Percentiles rank a stretch among this genome's conserved stretches.
Evolutionary conservation across 202 grass and related monocot species (phyloP).

Genomic region (Elaeis oleifera): DNA sequence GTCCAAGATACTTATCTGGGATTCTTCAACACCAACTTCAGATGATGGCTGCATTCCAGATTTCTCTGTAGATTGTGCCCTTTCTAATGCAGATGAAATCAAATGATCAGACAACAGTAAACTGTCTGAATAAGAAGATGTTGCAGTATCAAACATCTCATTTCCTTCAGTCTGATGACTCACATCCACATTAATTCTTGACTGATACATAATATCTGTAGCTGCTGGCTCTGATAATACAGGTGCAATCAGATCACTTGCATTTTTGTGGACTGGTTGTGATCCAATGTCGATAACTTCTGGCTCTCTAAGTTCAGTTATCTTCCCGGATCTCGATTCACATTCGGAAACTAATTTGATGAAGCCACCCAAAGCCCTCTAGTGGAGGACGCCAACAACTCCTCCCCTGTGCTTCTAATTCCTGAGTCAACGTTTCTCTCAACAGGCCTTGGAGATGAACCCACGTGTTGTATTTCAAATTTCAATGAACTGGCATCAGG

Average conservation of each 20-base stretch:
- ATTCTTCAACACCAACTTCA: neutral
- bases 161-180: conserved; percentile 19
- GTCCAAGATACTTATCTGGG: neutral
- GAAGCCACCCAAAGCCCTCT: neutral
- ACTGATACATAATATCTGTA: neutral
- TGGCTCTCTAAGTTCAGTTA: neutral
- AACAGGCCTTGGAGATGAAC: no score
- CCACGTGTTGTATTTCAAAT: no score
- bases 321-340: conserved; percentile 5
- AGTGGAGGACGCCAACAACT: neutral
- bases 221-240: no score
- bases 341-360: neutral
- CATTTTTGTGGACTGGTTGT: neutral
- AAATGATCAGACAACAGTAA: neutral
- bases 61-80: neutral
- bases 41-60: neutral
- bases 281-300: neutral
- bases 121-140: conserved; percentile 21
- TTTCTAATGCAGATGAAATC: neutral
- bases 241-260: neutral
- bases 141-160: conserved; percentile 19
- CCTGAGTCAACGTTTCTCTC: neutral
- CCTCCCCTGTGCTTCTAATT: neutral
- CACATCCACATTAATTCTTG: neutral
- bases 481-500: no score